Percentiles rank a stretch among this genome's conserved stretches.
Evolutionary conservation across 441 rosid species (phyloP).

Genomic region (Metrosideros polymorpha): DNA sequence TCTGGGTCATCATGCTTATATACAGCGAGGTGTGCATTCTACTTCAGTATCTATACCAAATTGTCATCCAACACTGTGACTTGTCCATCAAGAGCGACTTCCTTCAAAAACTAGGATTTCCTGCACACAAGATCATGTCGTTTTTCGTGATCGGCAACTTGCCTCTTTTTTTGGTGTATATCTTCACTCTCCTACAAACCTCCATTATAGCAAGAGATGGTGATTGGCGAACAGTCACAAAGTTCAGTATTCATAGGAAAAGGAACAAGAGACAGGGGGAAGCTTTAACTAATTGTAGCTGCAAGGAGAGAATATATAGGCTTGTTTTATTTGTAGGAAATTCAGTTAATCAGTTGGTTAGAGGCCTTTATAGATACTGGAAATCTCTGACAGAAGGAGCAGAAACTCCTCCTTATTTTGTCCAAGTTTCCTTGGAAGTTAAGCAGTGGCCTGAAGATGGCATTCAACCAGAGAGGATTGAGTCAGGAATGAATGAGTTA

Average conservation of each 20-base stretch:
- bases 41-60: constrained; percentile 88
- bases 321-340: constrained; percentile 30
- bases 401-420: constrained; percentile 97
- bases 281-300: constrained; percentile 38
- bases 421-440: constrained; percentile 94
- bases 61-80: constrained; percentile 90
- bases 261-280: constrained; percentile 37
- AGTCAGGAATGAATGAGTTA: constrained; percentile 77
- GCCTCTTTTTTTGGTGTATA: constrained; percentile 91
- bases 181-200: constrained; percentile 92
- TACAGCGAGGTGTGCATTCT: constrained; percentile 87
- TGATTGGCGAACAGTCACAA: constrained; percentile 72
- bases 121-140: constrained; percentile 64
- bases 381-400: constrained; percentile 85
- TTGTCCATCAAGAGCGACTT: constrained; percentile 40
- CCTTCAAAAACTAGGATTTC: constrained; percentile 79
- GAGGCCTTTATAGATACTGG: constrained; percentile 77
- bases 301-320: constrained; percentile 41
- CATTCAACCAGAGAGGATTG: constrained; percentile 95
- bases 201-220: constrained; percentile 92
- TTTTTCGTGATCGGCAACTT: constrained; percentile 82
- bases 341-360: constrained; percentile 33
- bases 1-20: constrained; percentile 92
- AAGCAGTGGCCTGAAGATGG: constrained; percentile 94
- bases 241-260: constrained; percentile 36